Conservation (phyloP, 257 asterid species). For the Scutellaria baicalensis region DNA sequence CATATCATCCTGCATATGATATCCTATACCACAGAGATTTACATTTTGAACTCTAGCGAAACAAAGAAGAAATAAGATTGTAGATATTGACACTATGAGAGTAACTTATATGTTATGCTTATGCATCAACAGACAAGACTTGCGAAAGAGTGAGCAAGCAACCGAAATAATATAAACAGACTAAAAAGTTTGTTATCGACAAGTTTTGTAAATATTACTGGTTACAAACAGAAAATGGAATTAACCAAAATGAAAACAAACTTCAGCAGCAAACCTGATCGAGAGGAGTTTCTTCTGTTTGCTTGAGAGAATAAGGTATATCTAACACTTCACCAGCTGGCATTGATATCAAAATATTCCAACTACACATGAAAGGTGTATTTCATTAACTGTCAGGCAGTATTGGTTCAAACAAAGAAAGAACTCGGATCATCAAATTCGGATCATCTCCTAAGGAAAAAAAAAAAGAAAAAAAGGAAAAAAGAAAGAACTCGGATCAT, state of each 20-base stretch:
- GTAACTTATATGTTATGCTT: neutral
- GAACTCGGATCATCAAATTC: too few relatives aligned
- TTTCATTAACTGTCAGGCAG: slow-evolving; percentile 20
- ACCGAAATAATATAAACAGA: neutral
- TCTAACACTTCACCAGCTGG: slow-evolving; percentile 77
- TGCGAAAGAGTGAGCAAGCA: neutral
- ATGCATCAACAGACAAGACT: too few relatives aligned
- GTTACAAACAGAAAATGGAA: neutral
- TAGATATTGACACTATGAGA: neutral
- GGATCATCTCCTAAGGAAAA: too few relatives aligned
- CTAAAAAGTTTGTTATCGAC: neutral
- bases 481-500: neutral
- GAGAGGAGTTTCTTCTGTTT: slow-evolving; percentile 59
- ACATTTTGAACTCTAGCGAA: neutral
- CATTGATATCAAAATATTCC: slow-evolving; percentile 73
- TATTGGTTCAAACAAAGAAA: neutral
- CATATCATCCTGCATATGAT: too few relatives aligned
- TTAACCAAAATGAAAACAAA: neutral
- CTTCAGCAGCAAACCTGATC: slow-evolving; percentile 55
- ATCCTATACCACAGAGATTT: too few relatives aligned
- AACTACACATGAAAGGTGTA: slow-evolving; percentile 43
- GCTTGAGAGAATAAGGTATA: slow-evolving; percentile 68
- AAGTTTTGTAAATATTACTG: neutral
- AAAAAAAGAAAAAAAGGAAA: too few relatives aligned
- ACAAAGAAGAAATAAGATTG: neutral